Conservation (phyloP, 768 basidiomycete genomes). For the Termitomyces sp. region DNA sequence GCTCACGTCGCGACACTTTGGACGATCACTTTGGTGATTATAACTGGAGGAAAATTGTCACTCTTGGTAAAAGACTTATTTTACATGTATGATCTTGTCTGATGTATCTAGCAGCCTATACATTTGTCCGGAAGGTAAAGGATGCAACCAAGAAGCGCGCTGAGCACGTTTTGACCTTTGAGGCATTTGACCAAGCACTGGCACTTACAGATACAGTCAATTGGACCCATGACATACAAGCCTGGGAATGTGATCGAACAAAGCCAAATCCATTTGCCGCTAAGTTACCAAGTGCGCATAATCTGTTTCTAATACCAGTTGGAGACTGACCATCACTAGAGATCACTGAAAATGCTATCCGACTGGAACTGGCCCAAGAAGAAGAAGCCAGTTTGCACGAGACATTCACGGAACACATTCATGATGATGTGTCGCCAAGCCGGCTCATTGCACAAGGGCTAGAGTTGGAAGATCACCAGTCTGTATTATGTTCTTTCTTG, state of each 20-base stretch:
- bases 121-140: constrained; percentile 8
- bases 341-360: constrained; percentile 6
- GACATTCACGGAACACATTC: background rate
- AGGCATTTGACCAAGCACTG: constrained; percentile 7
- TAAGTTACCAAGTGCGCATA: background rate
- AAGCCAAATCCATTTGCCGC: constrained; percentile 7
- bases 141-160: constrained; percentile 3
- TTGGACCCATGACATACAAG: constrained; percentile 5
- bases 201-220: background rate
- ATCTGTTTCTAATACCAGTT: background rate
- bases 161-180: constrained; percentile 9
- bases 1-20: constrained; percentile 14
- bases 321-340: background rate
- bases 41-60: constrained; percentile 23
- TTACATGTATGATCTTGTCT: background rate
- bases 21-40: constrained; percentile 18
- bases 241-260: constrained; percentile 1
- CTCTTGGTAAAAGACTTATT: background rate
- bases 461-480: constrained; percentile 5
- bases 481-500: background rate
- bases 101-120: background rate
- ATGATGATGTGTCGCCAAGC: constrained; percentile 12
- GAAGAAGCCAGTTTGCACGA: constrained; percentile 1
- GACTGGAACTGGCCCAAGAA: constrained; percentile 8
- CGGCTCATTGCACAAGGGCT: constrained; percentile 20